Evolutionary conservation across 176 grass and related monocot species (phyloP), one percentile per base, ranked within the genome.

Genomic region (Triticum turgidum): DNA sequence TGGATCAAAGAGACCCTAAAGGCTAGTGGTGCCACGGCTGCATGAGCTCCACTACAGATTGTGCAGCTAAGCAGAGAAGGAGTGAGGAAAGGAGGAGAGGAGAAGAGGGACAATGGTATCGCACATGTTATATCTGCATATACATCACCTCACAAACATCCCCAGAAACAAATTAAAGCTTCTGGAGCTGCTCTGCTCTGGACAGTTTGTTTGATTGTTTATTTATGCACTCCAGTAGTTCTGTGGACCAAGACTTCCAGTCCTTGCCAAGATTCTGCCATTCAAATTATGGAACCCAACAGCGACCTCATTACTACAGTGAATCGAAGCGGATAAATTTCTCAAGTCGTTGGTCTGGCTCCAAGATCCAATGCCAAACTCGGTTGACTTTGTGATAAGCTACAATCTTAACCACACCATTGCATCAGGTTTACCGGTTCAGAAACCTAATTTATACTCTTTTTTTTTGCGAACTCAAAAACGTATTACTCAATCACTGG

Each of bases 141-240:
- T 32, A 32, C 61, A 44, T 21, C 65, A 49, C 51, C 58, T 27
- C 65, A 87, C 80, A 83, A 59, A 83, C 84, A 86, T 83, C 65
- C 84, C 27, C 63, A 12, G 24, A 41, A 22, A 65, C 84, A 78
- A 38, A 38, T 38, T 38, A 38, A 78, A 76, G 71, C 39, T 51
- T 69, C 70, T 62, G 76, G 29, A 41, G 38, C 47, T 64, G 45
- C 62, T 21, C 17, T 56, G 73, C 45, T 76, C 14, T 32, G 73
- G 45, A 32, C 44, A 30, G 44, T 20, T 32, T 56, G 74, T 34
- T 56, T 56, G 74, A 14, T 54, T 54, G 15, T 54, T 54, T 54
- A 54, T 77, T 56, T 77, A 56, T 34, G 47, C 5, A 17, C 1
- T 32, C 1, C 49, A 65, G n/a, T 37, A 20, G 14, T 76, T 15